Percentiles rank a stretch among this genome's conserved stretches.
phyloP scores from a whole-genome alignment of 192 early-diverging fungal species.

The Chytriomyces sp. region DNA sequence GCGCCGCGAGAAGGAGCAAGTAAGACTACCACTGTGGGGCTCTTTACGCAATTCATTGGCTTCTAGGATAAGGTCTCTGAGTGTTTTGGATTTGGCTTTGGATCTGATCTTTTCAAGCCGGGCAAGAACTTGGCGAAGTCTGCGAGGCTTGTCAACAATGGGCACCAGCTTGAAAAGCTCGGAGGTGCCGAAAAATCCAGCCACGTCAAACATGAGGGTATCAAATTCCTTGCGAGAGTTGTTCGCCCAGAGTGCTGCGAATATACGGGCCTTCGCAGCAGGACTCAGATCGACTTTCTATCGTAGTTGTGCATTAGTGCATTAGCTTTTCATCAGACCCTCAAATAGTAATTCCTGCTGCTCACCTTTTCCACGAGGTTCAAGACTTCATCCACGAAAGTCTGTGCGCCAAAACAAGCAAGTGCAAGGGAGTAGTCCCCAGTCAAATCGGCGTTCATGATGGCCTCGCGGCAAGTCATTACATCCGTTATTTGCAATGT shows the following conservation, averaged over 20 bases:
- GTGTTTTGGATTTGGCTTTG: constrained; percentile 5
- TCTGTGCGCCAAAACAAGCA: neutral
- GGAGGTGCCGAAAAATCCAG: constrained; percentile 20
- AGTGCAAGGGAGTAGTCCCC: constrained; percentile 5
- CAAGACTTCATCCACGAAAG: constrained; percentile 3
- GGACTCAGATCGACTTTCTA: constrained; percentile 31
- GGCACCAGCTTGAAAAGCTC: constrained; percentile 36
- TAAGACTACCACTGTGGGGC: constrained; percentile 16
- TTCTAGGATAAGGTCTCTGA: constrained; percentile 15
- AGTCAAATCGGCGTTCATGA: neutral
- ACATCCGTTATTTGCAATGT: too few species aligned
- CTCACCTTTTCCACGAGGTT: constrained; percentile 26
- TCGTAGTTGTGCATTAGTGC: neutral
- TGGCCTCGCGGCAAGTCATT: constrained; percentile 23
- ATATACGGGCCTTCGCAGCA: constrained; percentile 27
- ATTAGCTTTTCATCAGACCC: neutral
- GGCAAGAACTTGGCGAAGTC: neutral
- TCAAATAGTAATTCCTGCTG: neutral
- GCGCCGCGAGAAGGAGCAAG: constrained; percentile 17
- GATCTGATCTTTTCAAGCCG: constrained; percentile 10
- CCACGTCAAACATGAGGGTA: constrained; percentile 10
- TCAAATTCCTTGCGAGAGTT: constrained; percentile 17
- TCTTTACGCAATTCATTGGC: constrained; percentile 13
- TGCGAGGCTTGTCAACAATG: constrained; percentile 17
- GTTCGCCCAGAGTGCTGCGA: constrained; percentile 23